These are phyloP conservation scores for Thuja plicata DNA, from an alignment of 83 land plant species.

Conservation along the genomic window DNA sequence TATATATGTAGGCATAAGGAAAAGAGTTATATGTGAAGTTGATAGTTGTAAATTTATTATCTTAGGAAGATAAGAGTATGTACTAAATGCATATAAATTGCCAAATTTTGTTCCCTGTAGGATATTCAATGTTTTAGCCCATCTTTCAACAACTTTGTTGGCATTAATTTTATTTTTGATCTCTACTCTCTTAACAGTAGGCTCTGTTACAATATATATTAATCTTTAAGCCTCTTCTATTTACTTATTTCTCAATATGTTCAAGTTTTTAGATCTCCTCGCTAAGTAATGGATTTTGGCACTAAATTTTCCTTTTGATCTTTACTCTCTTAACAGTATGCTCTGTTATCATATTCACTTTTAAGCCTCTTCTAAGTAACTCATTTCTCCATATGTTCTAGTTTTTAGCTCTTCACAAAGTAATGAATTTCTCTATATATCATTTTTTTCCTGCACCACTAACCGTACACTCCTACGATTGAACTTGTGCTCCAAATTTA, in stretches of 20 bases:
- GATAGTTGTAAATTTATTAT: background rate
- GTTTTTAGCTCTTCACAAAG: too few relatives aligned
- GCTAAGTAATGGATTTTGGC: too few relatives aligned
- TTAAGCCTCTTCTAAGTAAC: background rate
- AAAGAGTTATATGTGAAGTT: background rate
- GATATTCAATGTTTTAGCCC: background rate
- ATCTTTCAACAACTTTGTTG: background rate
- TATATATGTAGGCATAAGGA: too few relatives aligned
- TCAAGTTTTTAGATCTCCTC: too few relatives aligned
- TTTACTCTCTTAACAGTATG: background rate
- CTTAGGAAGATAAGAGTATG: too few relatives aligned
- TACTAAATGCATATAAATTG: background rate
- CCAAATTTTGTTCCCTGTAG: background rate
- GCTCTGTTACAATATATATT: background rate
- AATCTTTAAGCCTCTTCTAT: background rate
- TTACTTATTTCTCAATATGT: too few relatives aligned
- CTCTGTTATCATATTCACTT: background rate
- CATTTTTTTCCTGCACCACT: background rate
- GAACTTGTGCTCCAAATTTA: background rate
- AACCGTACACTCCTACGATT: background rate
- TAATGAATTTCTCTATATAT: background rate
- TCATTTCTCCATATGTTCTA: too few relatives aligned
- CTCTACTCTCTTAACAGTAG: background rate
- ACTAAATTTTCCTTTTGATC: too few relatives aligned
- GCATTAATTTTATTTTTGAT: too few relatives aligned